Base-by-base conservation (phyloP, 2,329 filamentous ascomycete genomes). In the Cyclaneusma minus region DNA sequence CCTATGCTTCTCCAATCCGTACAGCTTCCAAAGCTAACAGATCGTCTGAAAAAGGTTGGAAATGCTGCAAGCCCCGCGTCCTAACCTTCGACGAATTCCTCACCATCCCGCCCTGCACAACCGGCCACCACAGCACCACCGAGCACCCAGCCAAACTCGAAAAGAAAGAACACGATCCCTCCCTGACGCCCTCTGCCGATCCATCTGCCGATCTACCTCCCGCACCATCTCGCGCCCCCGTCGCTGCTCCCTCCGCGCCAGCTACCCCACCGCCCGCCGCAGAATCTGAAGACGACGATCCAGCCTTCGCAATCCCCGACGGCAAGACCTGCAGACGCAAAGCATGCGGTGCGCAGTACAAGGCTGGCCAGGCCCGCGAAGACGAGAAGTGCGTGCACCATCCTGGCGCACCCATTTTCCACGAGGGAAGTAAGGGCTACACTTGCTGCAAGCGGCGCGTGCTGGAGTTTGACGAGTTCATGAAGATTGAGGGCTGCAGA, bases 41-140 rank as follows among this genome's bases (percentile, higher is more conserved):
- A 19, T 28, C 29, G 29, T 23, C 13, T 13, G 22, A 12, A 23
- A 14, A 44, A 94, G 87, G 89, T 48, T 95, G 89, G 87, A 91
- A 92, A 60, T 98, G 89, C 62, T 98, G 89, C 68, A 95, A 94
- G 58, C 78, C 85, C 30, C 79, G 89, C 45, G 84, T 95, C 43
- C 64, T 98, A 43, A 94, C 84, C 32, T 98, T 98, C 50, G 89
- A 98, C 56, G 89, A 98, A 57, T 98, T 98, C 62, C 81, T 98
- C 53, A 54, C 63, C 33, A 95, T 98, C 42, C 62, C 80, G 25
- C 87, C 89, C 19, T 98, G 89, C 64, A 93, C 89, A 14, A 80
- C 75, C 8, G 89, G 89, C 45, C 85, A 76, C 44, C 89, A 98
- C 60, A 89, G 81, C 32, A 84, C 82, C 8, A 79, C 89, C 35